Evolutionary conservation across 148 eudicot species (phyloP).

Genomic region (Beta vulgaris): DNA sequence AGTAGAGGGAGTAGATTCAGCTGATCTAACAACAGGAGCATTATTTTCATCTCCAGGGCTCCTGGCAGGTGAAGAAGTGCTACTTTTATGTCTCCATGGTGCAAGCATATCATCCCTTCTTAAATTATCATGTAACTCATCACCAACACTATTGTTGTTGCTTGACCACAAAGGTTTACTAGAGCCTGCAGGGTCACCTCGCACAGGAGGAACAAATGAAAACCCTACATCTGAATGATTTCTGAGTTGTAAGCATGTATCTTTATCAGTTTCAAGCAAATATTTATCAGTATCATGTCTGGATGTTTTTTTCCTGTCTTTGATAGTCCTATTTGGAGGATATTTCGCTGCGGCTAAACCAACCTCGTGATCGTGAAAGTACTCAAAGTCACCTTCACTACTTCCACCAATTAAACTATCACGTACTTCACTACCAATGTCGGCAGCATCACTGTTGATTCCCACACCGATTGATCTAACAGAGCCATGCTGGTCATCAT

Average conservation of each 20-base stretch:
- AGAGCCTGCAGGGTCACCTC: slow-evolving; percentile 58
- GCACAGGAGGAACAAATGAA: slow-evolving; percentile 72
- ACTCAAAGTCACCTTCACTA: slow-evolving; percentile 84
- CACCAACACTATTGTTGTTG: slow-evolving; percentile 36
- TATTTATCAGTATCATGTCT: slow-evolving; percentile 44
- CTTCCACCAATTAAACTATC: slow-evolving; percentile 92
- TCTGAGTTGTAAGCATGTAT: slow-evolving; percentile 34
- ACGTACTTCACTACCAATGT: slow-evolving; percentile 80
- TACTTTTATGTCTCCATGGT: slow-evolving; percentile 69
- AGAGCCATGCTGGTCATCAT: slow-evolving; percentile 89
- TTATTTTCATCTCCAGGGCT: slow-evolving; percentile 65
- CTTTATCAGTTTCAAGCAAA: slow-evolving; percentile 36
- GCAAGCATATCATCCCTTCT: slow-evolving; percentile 57
- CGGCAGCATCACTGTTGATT: slow-evolving; percentile 90
- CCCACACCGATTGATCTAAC: slow-evolving; percentile 99
- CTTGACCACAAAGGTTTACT: slow-evolving; percentile 64
- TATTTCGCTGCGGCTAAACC: slow-evolving; percentile 44
- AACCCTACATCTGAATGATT: slow-evolving; percentile 61
- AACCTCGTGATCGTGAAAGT: slow-evolving; percentile 62
- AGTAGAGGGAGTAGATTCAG: slow-evolving; percentile 73
- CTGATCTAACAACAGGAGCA: slow-evolving; percentile 53
- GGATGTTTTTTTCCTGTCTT: slow-evolving; percentile 38
- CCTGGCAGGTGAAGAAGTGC: slow-evolving; percentile 68
- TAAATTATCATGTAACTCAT: slow-evolving; percentile 41
- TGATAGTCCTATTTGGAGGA: slow-evolving; percentile 39